Evolutionary conservation across 768 basidiomycete genomes (phyloP).

Genomic region (Termitomyces sp.): DNA sequence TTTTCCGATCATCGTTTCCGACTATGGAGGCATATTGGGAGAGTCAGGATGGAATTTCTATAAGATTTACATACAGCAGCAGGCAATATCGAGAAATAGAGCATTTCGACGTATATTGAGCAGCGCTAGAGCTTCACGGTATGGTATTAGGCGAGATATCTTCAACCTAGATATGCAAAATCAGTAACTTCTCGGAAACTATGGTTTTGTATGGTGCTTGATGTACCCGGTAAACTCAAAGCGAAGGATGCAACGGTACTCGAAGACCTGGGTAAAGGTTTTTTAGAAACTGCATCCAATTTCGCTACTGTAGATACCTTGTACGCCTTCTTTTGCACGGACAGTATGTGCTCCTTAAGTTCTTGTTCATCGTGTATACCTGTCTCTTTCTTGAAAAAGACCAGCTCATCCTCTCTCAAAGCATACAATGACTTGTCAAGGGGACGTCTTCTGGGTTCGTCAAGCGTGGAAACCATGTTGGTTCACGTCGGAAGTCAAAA

Average conservation of each 20-base stretch:
- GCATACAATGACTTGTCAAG: too few relatives aligned
- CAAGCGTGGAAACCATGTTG: too few relatives aligned
- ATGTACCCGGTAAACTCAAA: slow-evolving; percentile 31
- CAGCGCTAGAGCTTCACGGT: slow-evolving; percentile 15
- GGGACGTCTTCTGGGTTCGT: too few relatives aligned
- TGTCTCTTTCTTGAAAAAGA: slow-evolving; percentile 32
- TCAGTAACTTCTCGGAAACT: neutral
- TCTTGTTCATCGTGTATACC: slow-evolving; percentile 32
- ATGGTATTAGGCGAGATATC: slow-evolving; percentile 17
- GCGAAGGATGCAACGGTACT: slow-evolving; percentile 33
- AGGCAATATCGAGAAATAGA: slow-evolving; percentile 21
- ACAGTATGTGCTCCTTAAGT: slow-evolving; percentile 35
- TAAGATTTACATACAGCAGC: slow-evolving; percentile 19
- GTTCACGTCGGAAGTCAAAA: too few relatives aligned
- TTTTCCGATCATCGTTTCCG: too few relatives aligned
- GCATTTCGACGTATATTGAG: slow-evolving; percentile 12
- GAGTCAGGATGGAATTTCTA: neutral
- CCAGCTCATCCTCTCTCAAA: slow-evolving; percentile 19
- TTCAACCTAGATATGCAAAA: slow-evolving; percentile 9
- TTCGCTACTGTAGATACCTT: neutral
- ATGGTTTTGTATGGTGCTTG: neutral
- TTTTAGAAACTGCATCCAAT: neutral
- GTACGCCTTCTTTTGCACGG: slow-evolving; percentile 31
- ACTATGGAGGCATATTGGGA: neutral
- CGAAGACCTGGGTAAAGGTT: slow-evolving; percentile 21